These are phyloP conservation scores for Pittosporum tobira DNA, from an alignment of 129 eudicot species.

Conservation along the genomic window DNA sequence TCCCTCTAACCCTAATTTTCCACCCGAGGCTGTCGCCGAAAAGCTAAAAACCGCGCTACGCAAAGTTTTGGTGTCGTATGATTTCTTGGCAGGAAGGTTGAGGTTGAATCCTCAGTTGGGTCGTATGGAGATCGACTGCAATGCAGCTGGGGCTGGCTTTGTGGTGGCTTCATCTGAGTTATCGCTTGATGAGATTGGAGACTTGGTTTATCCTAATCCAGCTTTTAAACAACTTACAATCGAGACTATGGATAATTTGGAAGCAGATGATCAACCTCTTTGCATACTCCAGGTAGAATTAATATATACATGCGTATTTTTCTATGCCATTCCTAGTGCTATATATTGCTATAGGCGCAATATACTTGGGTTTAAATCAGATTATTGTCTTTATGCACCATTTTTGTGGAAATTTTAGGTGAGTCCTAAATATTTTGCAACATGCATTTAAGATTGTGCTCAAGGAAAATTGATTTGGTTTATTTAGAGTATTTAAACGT, in stretches of 20 bases:
- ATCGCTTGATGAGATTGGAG: conserved; percentile 57
- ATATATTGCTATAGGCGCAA: too few relatives aligned
- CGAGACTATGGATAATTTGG: conserved; percentile 31
- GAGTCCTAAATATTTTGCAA: too few relatives aligned
- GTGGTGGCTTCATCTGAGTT: conserved; percentile 56
- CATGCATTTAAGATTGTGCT: not conserved
- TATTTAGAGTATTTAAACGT: too few relatives aligned
- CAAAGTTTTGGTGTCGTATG: conserved; percentile 42
- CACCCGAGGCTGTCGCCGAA: conserved; percentile 38
- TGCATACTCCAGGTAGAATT: conserved; percentile 60
- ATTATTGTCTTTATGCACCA: too few relatives aligned
- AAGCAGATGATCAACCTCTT: conserved; percentile 44
- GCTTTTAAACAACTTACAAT: conserved; percentile 57
- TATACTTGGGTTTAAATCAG: too few relatives aligned
- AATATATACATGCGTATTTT: not conserved
- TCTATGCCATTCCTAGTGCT: not conserved
- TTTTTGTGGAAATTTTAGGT: too few relatives aligned
- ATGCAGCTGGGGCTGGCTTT: conserved; percentile 43
- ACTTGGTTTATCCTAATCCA: conserved; percentile 82
- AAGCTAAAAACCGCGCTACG: conserved; percentile 38
- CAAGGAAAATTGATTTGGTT: not conserved
- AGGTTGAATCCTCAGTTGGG: conserved; percentile 32
- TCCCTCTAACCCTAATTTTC: conserved; percentile 34
- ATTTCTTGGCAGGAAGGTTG: conserved; percentile 72
- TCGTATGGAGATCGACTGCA: conserved; percentile 63